Base-by-base conservation (phyloP, 2,329 filamentous ascomycete species). In the Xylariaceae sp. region DNA sequence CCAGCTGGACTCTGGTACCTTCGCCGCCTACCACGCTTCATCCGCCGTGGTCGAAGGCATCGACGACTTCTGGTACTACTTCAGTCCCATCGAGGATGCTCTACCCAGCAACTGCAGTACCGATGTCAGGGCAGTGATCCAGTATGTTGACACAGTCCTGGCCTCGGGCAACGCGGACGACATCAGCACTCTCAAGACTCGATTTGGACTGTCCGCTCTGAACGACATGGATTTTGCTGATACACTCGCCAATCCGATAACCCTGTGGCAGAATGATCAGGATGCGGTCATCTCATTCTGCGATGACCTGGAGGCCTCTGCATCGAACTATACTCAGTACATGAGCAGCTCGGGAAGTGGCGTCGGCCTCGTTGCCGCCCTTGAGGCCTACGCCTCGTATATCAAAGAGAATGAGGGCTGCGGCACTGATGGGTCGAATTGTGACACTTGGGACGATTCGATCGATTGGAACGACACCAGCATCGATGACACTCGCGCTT, bases 1-100 rank as follows among this genome's bases (percentile, higher is more conserved):
- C 18, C 62, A 66, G 12, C 60, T 66, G 11, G 62, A 67, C 9
- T 71, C 73, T 0, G 46, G 40, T 19, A 46, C 39, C 4, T 69
- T 73, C 53, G 73, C 70, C 64, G 71, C 72, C 1, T 73, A 74
- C 38, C 69, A 69, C 50, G 64, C 73, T 3, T 72, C 71, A 4
- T 72, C 67, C 44, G 74, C 72, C 1, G 68, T 71, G 2, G 67
- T 76, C 1, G 56, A 77, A 49, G 63, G 65, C 0, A 66, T 74
- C 38, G 52, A 61, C 13, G 65, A 68, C 33, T 67, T 74, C 52
- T 74, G 67, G 63, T 62, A 65, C 49, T 75, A 76, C 50, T 75
- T 71, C 54, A 54, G 61, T 11, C 71, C 73, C 2, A 60, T 74
- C 19, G 63, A 70, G 46, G 49, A 68, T 29, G 67, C 68, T 26